Base-by-base conservation (phyloP, 1,139 yeast species). In the Pichia inconspicua region DNA sequence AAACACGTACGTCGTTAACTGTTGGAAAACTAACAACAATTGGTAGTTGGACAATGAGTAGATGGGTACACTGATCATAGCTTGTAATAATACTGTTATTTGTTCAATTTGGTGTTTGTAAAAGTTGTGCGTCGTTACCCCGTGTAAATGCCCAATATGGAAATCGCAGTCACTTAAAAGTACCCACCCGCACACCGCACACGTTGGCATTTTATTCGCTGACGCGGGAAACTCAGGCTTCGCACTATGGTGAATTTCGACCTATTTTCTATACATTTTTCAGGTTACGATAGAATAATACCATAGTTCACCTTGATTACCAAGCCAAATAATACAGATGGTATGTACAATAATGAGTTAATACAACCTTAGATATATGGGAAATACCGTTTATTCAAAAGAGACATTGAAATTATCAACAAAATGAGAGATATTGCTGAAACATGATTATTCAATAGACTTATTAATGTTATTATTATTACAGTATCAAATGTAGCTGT, bases 251-350 rank as follows among this genome's bases (percentile, higher is more conserved):
- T 37, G 27, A 22, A 37, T n/a, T n/a, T 27, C 22, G 40, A 22
- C 40, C 40, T 37, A 14, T 19, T 17, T 37, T 37, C n/a, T 12
- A 22, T 37, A 22, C 15, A 34, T 34, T 34, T 34, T 34, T 34
- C 37, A 34, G 5, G 37, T 22, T 22, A 7, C 22, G 9, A 15
- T 19, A 37, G 27, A 27, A 22, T 10, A 4, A 37, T 7, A 22
- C 15, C 5, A 19, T 19, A 37, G 3, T 37, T 37, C 15, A 37
- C n/a, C 37, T 34, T 15, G 37, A 11, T 37, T 37, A 19, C 43
- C 43, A 47, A 49, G 40, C 45, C 52, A 44, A 41, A 44, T 47
- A 52, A 47, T 51, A 55, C 54, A 54, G 38, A 54, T 55, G 58
- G 58, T 55, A 55, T 48, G 40, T 37, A 37, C 25, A 37, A 17